These are phyloP conservation scores for Arachnopeziza araneosa DNA, from an alignment of 2,329 filamentous ascomycete genomes.

Conservation along the genomic window DNA sequence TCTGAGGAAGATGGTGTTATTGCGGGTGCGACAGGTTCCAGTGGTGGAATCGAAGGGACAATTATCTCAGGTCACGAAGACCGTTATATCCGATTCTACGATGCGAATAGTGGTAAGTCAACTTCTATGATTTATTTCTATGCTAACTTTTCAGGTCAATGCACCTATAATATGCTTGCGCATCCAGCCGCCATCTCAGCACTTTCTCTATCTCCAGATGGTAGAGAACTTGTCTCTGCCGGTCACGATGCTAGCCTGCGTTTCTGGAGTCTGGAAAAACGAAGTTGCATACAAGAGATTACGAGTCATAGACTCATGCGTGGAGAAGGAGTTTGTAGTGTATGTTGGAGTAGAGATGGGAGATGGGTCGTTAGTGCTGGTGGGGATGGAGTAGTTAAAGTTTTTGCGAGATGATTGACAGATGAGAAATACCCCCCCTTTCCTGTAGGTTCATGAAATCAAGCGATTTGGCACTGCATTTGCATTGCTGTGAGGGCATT, in stretches of 20 bases:
- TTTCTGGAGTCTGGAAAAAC: constrained; percentile 96
- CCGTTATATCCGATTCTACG: constrained; percentile 92
- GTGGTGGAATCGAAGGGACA: constrained; percentile 79
- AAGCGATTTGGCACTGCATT: not conserved
- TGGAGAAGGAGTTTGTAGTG: constrained; percentile 88
- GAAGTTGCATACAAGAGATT: constrained; percentile 91
- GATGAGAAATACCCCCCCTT: not conserved
- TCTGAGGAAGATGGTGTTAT: constrained; percentile 69
- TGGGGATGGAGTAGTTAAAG: constrained; percentile 93
- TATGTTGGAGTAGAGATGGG: constrained; percentile 94
- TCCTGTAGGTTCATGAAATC: not conserved
- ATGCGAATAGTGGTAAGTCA: constrained; percentile 92
- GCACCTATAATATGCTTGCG: constrained; percentile 97
- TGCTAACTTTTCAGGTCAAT: constrained; percentile 69
- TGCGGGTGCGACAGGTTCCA: constrained; percentile 74
- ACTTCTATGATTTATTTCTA: not conserved
- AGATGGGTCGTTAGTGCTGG: constrained; percentile 92
- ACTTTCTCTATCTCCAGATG: constrained; percentile 86
- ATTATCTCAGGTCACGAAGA: constrained; percentile 97
- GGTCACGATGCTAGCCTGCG: constrained; percentile 93
- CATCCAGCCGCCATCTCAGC: constrained; percentile 91
- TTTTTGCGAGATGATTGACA: constrained; percentile 50
- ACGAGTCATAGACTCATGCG: constrained; percentile 91
- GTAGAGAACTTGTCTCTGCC: constrained; percentile 88
- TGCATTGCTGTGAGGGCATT: not conserved